A percentile compares a stretch with the other conserved stretches of the same genome.
These are phyloP conservation scores for Sclerotinia trifoliorum DNA, from an alignment of 2,329 filamentous ascomycete genomes.

Conservation along the genomic window DNA sequence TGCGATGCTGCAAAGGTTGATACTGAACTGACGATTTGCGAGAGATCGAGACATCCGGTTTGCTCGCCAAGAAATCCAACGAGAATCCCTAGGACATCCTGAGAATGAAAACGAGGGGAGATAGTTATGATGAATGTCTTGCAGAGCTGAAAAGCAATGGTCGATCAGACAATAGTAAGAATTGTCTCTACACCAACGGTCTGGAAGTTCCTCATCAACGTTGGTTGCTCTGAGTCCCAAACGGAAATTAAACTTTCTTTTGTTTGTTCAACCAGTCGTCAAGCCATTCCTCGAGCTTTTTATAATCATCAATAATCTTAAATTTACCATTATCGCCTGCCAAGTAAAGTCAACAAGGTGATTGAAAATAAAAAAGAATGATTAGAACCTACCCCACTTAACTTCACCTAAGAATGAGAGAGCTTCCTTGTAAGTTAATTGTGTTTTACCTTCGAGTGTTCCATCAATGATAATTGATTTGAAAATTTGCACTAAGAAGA, in stretches of 20 bases:
- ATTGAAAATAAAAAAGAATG: neutral
- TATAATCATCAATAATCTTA: neutral
- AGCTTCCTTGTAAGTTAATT: neutral
- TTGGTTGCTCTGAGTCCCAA: neutral
- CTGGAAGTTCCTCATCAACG: neutral
- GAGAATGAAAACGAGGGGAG: neutral
- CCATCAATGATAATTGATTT: neutral
- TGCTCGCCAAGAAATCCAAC: neutral
- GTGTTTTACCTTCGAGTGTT: neutral
- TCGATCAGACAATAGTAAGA: neutral
- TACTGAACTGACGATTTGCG: neutral
- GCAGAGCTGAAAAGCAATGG: neutral
- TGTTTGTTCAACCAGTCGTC: neutral
- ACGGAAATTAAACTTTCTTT: neutral
- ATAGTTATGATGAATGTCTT: neutral
- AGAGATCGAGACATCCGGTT: neutral
- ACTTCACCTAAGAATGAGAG: neutral
- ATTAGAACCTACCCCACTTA: neutral
- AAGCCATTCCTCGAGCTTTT: slow-evolving; percentile 6
- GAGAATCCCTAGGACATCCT: neutral
- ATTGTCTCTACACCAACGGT: neutral
- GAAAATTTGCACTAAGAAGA: neutral
- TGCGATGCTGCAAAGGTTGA: neutral
- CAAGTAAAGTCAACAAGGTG: neutral
- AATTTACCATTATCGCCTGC: neutral